Percentiles rank a stretch among this genome's conserved stretches.
Conservation (phyloP, 2,329 filamentous ascomycete genomes). For the Sporothrix pseudoabietina region DNA sequence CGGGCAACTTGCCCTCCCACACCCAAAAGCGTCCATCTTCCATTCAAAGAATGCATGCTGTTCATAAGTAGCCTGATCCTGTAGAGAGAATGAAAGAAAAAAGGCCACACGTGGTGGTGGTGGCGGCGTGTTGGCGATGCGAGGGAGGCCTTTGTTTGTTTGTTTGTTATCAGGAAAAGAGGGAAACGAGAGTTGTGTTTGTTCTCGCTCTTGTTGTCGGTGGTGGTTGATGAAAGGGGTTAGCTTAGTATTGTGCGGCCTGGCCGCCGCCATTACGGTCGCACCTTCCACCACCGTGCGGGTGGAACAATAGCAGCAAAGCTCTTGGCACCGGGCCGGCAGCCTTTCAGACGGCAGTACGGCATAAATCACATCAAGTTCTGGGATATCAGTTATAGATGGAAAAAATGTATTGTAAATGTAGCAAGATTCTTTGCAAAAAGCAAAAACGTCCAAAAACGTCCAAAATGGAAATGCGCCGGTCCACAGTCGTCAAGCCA, state of each 20-base stretch:
- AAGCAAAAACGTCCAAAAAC: background rate
- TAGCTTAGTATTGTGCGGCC: conserved; percentile 5
- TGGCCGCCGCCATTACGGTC: background rate
- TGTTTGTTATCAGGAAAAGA: background rate
- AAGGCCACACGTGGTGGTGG: background rate
- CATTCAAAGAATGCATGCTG: background rate
- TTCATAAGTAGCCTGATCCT: background rate
- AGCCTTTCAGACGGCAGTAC: background rate
- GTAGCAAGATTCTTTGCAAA: background rate
- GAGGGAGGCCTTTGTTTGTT: conserved; percentile 14
- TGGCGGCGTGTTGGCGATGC: conserved; percentile 3
- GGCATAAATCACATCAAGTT: background rate
- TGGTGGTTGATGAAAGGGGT: background rate
- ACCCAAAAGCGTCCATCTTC: background rate
- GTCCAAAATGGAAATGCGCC: background rate
- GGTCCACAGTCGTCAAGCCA: background rate
- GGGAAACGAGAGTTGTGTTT: no score
- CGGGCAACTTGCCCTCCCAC: background rate
- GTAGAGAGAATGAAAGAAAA: background rate
- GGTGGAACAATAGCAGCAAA: conserved; percentile 18
- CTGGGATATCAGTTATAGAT: background rate
- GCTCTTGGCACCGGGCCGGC: background rate
- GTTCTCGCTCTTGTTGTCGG: background rate
- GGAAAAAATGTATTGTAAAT: background rate
- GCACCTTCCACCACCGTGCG: background rate